Evolutionary conservation across 73 alveolate genomes (phyloP).

Genomic region (Paramecium octaurelia): DNA sequence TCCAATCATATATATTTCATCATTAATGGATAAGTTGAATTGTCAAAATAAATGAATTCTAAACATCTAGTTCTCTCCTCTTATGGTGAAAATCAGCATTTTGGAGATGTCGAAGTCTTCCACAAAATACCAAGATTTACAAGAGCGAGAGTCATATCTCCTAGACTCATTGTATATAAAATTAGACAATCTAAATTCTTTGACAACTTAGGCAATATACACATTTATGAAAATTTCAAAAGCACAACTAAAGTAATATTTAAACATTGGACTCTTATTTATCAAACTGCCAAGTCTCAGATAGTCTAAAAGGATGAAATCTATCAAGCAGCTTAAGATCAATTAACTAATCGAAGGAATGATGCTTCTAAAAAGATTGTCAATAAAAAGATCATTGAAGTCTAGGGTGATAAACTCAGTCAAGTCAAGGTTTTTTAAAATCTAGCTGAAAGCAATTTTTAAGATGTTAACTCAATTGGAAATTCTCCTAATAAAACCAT

Average conservation of each 20-base stretch:
- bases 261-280: conserved; percentile 20
- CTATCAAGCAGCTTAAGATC: neutral
- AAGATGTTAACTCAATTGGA: neutral
- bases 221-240: neutral
- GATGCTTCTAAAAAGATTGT: neutral
- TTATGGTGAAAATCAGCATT: conserved; percentile 7
- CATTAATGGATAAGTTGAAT: conserved; percentile 18
- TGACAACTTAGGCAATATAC: conserved; percentile 18
- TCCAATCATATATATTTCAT: conserved; percentile 22
- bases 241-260: neutral
- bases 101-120: conserved; percentile 28
- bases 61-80: neutral
- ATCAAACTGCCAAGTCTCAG: neutral
- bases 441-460: neutral
- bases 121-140: neutral
- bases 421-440: neutral
- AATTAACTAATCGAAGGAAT: neutral
- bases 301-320: neutral
- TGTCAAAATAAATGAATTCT: neutral
- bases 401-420: conserved; percentile 8
- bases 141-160: conserved; percentile 23
- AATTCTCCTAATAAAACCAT: neutral
- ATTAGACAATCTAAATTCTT: conserved; percentile 5
- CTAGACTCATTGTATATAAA: conserved; percentile 27
- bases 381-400: conserved; percentile 11